Conservation (phyloP, 768 basidiomycete genomes). For the Lactifluus piperatus region DNA sequence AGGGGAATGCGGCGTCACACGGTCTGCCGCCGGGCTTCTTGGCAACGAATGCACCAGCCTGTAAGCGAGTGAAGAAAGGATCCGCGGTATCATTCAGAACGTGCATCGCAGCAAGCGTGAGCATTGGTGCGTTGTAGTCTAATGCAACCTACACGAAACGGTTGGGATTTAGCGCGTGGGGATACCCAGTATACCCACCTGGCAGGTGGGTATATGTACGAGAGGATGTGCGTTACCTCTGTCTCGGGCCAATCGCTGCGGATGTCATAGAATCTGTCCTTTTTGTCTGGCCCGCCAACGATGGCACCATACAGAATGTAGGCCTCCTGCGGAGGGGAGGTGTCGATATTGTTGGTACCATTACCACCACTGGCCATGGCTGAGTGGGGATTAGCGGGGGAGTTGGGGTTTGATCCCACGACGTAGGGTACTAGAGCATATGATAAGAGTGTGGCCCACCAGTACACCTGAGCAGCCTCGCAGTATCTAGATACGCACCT, state of each 20-base stretch:
- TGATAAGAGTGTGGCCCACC: background rate
- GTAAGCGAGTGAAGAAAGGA: constrained; percentile 68
- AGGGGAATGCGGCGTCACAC: constrained; percentile 64
- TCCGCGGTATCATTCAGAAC: constrained; percentile 58
- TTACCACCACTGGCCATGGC: constrained; percentile 81
- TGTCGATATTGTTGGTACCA: constrained; percentile 61
- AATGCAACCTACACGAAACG: constrained; percentile 47
- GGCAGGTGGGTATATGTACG: no score
- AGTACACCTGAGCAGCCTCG: background rate
- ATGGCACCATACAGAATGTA: constrained; percentile 82
- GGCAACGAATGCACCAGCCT: constrained; percentile 56
- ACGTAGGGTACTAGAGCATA: constrained; percentile 59
- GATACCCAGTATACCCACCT: no score
- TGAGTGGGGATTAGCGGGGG: constrained; percentile 84
- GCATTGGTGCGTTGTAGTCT: constrained; percentile 84
- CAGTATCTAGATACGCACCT: constrained; percentile 34
- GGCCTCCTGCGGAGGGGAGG: constrained; percentile 58
- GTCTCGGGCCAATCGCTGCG: constrained; percentile 86
- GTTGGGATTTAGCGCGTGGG: background rate
- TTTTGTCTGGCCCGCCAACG: constrained; percentile 75
- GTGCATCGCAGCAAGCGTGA: constrained; percentile 77
- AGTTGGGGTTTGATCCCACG: constrained; percentile 85
- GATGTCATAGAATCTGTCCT: constrained; percentile 75
- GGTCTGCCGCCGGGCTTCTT: constrained; percentile 60
- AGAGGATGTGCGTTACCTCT: constrained; percentile 40